Percentiles rank a stretch among this genome's conserved stretches.
These are phyloP conservation scores for Xylariaceae sp. DNA, from an alignment of 2,329 filamentous ascomycete genomes.

Conservation along the genomic window DNA sequence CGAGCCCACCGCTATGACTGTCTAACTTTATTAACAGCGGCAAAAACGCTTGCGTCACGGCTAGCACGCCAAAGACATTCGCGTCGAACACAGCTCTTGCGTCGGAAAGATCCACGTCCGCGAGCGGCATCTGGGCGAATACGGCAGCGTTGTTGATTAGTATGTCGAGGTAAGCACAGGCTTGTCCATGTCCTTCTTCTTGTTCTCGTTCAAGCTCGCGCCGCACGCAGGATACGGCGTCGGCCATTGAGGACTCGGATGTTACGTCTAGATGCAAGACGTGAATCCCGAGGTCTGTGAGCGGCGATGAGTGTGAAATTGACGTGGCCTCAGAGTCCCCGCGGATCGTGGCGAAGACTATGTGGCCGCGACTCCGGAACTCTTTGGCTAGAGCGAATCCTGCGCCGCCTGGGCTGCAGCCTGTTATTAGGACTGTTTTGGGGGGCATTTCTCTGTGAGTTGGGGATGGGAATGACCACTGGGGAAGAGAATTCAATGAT, in stretches of 20 bases:
- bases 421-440: constrained; percentile 31
- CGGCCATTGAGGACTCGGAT: constrained; percentile 23
- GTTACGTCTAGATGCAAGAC: constrained; percentile 30
- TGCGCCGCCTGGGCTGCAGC: constrained; percentile 31
- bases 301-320: background rate
- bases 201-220: constrained; percentile 1
- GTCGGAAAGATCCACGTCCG: constrained; percentile 19
- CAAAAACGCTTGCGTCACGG: constrained; percentile 31
- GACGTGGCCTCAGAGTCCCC: constrained; percentile 19
- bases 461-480: background rate
- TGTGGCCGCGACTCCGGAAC: constrained; percentile 27
- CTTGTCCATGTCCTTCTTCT: background rate
- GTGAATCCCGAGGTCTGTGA: constrained; percentile 24
- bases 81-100: constrained; percentile 21
- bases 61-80: constrained; percentile 29
- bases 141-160: constrained; percentile 29
- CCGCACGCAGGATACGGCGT: constrained; percentile 11
- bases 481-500: background rate
- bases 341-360: constrained; percentile 32
- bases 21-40: constrained; percentile 25
- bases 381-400: constrained; percentile 31
- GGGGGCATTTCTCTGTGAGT: constrained; percentile 11
- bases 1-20: background rate
- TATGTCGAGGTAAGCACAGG: constrained; percentile 19
- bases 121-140: constrained; percentile 22